A percentile compares a stretch with the other conserved stretches of the same genome.
phyloP scores from a whole-genome alignment of 176 grass and related monocot genomes.

The Phragmites australis region DNA sequence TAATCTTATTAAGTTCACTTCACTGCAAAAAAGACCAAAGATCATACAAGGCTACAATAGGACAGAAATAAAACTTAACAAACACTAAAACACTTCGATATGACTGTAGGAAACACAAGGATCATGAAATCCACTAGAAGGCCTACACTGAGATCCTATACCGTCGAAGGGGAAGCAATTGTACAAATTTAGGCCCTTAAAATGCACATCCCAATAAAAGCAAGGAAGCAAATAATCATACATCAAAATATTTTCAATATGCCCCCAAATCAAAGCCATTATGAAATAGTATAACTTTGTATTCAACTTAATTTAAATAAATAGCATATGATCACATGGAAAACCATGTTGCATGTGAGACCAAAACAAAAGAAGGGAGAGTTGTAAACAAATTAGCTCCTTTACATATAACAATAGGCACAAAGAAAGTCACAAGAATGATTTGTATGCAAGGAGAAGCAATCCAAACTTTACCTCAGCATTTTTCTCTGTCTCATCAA shows the following conservation, averaged over 20 bases:
- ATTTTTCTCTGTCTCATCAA: constrained; percentile 91
- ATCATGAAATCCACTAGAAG: not conserved
- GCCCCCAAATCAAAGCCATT: not conserved
- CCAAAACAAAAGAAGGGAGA: no score
- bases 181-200: not conserved
- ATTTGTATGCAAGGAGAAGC: not conserved
- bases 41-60: not conserved
- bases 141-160: no score
- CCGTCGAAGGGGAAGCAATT: not conserved
- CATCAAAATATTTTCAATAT: not conserved
- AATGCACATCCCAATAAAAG: not conserved
- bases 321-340: not conserved
- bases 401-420: not conserved
- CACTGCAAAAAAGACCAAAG: not conserved
- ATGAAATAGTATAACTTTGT: not conserved
- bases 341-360: no score
- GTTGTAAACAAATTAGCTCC: not conserved
- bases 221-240: not conserved
- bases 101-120: not conserved
- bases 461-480: constrained; percentile 54
- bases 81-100: not conserved
- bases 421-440: not conserved
- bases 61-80: not conserved
- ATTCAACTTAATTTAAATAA: not conserved
- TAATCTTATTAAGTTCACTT: no score